Evolutionary conservation across 768 basidiomycete genomes (phyloP), one percentile per base, ranked within the genome.

Genomic region (Auriculariales sp.): DNA sequence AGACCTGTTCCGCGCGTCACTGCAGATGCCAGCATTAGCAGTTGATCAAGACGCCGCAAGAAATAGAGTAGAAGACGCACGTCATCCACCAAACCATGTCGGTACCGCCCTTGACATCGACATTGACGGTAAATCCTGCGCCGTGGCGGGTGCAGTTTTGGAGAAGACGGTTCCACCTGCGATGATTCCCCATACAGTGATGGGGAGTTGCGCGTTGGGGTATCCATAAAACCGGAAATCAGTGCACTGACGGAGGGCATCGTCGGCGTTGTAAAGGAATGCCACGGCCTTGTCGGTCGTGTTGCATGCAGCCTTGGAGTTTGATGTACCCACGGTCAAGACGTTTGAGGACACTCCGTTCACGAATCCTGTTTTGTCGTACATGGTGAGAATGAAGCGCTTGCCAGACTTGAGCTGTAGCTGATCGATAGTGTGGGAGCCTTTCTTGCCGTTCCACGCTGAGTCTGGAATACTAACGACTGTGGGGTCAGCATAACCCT

Each of bases 361-460:
- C 35, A 66, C 82, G 58, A 80, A 84, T 1, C 82, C 83, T 25
- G 72, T 73, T 15, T 76, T 68, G 58, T 88, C 85, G 25, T 80
- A 86, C 79, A 88, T 81, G 30, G 75, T 71, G 17, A 80, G 51
- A 11, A 84, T 46, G 45, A 84, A 66, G 48, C 65, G 60, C 15
- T 67, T 58, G 27, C 57, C 63, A 7, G 65, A 57, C 11, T 59
- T 28, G 42, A 79, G 62, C 2, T 69, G 67, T 11, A 85, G 54
- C 51, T 67, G 69, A 0, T 45, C 36, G 52, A 63, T 39, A 11
- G 69, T 63, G 58, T 68, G 83, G 0, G 71, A 70, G 46, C 80
- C 81, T 52, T 69, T 52, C 45, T 74, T 74, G 65, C 73, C 68
- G 58, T 48, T 70, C 59, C 74, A 78, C 3, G 77, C 71, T n/a